Evolutionary conservation across 768 basidiomycete genomes (phyloP).

Genomic region (Tylopilus felleus): DNA sequence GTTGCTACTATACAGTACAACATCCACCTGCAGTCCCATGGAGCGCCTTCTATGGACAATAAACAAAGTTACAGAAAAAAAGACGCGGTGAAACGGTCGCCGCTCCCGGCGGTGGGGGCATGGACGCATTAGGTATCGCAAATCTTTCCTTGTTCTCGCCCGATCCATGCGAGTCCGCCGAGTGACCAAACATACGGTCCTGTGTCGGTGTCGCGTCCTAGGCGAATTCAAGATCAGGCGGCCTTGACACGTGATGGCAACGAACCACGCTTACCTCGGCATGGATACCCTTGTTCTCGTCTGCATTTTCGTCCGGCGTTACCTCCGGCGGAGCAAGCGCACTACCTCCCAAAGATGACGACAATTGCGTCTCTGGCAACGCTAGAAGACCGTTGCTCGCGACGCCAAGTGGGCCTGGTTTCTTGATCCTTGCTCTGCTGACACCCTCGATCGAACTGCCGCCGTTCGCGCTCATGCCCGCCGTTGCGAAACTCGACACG

Average conservation of each 20-base stretch:
- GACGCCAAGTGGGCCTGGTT: conserved; percentile 14
- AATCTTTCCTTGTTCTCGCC: conserved; percentile 31
- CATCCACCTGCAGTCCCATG: no score
- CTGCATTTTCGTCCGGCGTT: conserved; percentile 28
- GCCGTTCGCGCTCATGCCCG: conserved; percentile 25
- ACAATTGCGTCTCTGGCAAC: conserved; percentile 47
- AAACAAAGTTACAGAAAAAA: no score
- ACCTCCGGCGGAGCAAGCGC: conserved; percentile 42
- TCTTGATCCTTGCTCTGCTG: conserved; percentile 17
- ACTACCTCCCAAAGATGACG: conserved; percentile 62
- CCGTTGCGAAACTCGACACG: conserved; percentile 27
- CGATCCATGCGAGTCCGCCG: conserved; percentile 34
- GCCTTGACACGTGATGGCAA: neutral
- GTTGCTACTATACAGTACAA: no score
- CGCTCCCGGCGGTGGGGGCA: no score
- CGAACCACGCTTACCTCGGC: conserved; percentile 58
- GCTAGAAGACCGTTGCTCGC: conserved; percentile 27
- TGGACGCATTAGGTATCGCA: no score
- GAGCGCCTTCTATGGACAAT: no score
- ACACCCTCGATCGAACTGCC: conserved; percentile 20
- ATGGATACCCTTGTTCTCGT: conserved; percentile 54
- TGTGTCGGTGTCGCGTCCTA: conserved; percentile 46
- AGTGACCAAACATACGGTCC: conserved; percentile 57
- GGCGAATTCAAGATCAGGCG: neutral
- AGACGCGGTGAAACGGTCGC: no score